Evolutionary conservation across 495 filamentous ascomycete genomes (phyloP).

Genomic region (Aspergillus bertholletiae): DNA sequence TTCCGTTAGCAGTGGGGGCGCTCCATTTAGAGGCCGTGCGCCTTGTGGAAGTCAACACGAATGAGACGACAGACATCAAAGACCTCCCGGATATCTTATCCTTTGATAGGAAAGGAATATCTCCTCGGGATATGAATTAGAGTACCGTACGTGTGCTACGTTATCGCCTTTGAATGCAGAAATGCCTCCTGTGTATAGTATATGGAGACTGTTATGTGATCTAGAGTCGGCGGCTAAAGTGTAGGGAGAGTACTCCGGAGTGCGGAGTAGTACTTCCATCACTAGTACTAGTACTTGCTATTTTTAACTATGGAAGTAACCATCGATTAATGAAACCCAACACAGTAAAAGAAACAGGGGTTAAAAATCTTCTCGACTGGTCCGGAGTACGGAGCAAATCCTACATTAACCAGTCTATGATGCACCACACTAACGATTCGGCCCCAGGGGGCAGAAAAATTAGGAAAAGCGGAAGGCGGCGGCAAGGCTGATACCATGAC

Average conservation of each 20-base stretch:
- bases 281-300: neutral
- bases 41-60: conserved; percentile 75
- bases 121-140: neutral
- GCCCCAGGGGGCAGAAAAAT: too few relatives aligned
- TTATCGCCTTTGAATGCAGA: neutral
- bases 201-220: neutral
- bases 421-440: too few relatives aligned
- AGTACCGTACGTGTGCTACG: neutral
- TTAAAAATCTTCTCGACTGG: neutral
- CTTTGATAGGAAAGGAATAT: conserved; percentile 28
- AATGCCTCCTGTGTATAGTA: neutral
- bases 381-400: too few relatives aligned
- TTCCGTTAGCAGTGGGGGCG: conserved; percentile 71
- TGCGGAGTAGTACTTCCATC: neutral
- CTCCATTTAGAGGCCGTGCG: conserved; percentile 76
- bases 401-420: too few relatives aligned
- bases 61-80: conserved; percentile 77
- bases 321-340: neutral
- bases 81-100: conserved; percentile 75
- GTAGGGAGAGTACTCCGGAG: neutral
- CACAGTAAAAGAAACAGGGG: neutral
- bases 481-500: neutral
- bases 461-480: neutral
- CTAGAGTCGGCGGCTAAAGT: neutral
- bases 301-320: neutral